These are phyloP conservation scores for Scheffersomyces stambukii DNA, from an alignment of 1,139 yeast genomes.

Conservation along the genomic window DNA sequence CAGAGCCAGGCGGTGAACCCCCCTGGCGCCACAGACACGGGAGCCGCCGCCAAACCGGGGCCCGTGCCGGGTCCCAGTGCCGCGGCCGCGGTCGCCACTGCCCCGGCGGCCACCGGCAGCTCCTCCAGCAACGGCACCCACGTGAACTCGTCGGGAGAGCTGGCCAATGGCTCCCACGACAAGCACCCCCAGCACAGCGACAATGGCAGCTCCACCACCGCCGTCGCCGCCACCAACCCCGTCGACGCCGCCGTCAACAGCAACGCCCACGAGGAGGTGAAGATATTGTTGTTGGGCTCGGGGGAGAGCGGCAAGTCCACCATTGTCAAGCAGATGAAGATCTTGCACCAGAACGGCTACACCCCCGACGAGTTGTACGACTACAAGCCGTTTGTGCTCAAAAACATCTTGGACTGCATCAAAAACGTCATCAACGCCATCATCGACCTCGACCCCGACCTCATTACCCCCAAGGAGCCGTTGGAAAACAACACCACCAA, in stretches of 20 bases:
- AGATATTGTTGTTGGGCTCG: conserved; percentile 65
- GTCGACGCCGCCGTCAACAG: conserved; percentile 11
- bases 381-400: conserved; percentile 66
- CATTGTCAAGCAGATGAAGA: conserved; percentile 70
- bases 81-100: conserved; percentile 3
- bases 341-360: conserved; percentile 69
- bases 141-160: conserved; percentile 5
- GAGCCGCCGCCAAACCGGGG: conserved; percentile 1
- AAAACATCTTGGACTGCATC: conserved; percentile 64
- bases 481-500: conserved; percentile 4
- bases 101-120: conserved; percentile 4
- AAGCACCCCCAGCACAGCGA: neutral
- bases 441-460: conserved; percentile 43
- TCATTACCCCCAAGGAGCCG: conserved; percentile 32
- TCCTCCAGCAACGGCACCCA: conserved; percentile 3
- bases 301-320: conserved; percentile 83
- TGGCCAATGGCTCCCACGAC: conserved; percentile 2
- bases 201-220: conserved; percentile 1
- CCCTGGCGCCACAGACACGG: conserved; percentile 5
- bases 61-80: no score
- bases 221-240: conserved; percentile 7
- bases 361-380: conserved; percentile 58
- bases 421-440: conserved; percentile 58
- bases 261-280: conserved; percentile 40
- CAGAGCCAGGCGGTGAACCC: conserved; percentile 11